Evolutionary conservation across 768 basidiomycete genomes (phyloP).

Genomic region (Pleurotus giganteus): DNA sequence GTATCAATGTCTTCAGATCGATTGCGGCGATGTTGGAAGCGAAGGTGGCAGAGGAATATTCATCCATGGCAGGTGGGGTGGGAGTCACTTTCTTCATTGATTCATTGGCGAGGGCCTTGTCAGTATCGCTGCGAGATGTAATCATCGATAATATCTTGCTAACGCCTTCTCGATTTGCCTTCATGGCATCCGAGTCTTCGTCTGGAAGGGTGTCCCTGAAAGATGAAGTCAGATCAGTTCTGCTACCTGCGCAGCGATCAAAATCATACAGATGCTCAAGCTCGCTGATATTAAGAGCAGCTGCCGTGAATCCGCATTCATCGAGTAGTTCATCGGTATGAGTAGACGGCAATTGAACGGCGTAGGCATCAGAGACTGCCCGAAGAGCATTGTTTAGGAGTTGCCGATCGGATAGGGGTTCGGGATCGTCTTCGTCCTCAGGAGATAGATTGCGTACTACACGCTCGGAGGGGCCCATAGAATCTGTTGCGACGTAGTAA

Average conservation of each 20-base stretch:
- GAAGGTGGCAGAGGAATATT: conserved; percentile 1
- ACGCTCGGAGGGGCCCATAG: not conserved
- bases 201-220: not conserved
- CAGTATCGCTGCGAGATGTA: not conserved
- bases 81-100: not conserved
- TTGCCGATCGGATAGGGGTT: not conserved
- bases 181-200: not conserved
- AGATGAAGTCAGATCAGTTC: not conserved
- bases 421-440: conserved; percentile 7
- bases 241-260: not conserved
- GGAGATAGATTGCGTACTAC: not conserved
- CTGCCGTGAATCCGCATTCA: not conserved
- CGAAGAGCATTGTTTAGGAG: not conserved
- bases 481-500: too few species aligned
- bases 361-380: not conserved
- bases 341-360: not conserved
- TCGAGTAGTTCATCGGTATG: not conserved
- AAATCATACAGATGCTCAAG: not conserved
- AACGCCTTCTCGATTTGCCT: not conserved
- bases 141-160: not conserved
- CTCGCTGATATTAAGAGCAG: not conserved
- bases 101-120: not conserved
- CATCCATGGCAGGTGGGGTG: not conserved
- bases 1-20: not conserved
- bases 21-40: conserved; percentile 6